phyloP scores from a whole-genome alignment of 139 green algal genomes.

The Tetraselmis chui region DNA sequence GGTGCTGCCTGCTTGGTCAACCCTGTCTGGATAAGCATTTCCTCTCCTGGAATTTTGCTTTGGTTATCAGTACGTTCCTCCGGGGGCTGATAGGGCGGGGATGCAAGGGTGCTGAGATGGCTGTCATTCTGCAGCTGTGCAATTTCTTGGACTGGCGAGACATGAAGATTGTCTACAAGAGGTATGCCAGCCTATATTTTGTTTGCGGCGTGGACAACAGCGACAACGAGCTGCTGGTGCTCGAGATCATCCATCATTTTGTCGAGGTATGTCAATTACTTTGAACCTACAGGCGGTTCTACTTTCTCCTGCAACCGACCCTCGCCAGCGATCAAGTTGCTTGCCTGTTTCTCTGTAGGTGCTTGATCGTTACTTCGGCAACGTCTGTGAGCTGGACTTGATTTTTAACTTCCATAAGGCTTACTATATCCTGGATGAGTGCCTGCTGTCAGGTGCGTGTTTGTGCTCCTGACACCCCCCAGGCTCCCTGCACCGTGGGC shows the following conservation, averaged over 20 bases:
- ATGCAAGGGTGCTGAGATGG: too few species aligned
- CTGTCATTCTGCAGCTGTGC: slow-evolving; percentile 79
- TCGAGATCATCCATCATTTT: slow-evolving; percentile 96
- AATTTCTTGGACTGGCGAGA: slow-evolving; percentile 97
- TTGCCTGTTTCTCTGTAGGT: too few species aligned
- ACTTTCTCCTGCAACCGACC: too few species aligned
- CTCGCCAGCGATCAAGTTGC: too few species aligned
- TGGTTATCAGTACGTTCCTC: too few species aligned
- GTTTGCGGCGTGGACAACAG: slow-evolving; percentile 66
- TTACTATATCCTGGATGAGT: slow-evolving; percentile 98
- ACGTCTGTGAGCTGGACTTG: slow-evolving; percentile 98
- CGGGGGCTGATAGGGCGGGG: too few species aligned
- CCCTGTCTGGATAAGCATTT: neutral
- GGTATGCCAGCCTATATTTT: slow-evolving; percentile 97
- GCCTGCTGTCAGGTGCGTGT: slow-evolving; percentile 70
- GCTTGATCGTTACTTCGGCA: slow-evolving; percentile 86
- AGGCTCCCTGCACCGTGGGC: neutral
- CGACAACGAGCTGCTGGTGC: slow-evolving; percentile 78
- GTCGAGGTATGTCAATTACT: too few species aligned
- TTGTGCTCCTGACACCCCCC: neutral
- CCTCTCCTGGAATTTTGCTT: too few species aligned
- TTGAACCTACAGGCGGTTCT: too few species aligned
- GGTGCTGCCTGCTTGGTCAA: slow-evolving; percentile 1
- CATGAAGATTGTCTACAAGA: slow-evolving; percentile 80
- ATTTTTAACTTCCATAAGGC: slow-evolving; percentile 99